Base-by-base conservation (phyloP, 345 rosid genomes). In the Abelmoschus esculentus region DNA sequence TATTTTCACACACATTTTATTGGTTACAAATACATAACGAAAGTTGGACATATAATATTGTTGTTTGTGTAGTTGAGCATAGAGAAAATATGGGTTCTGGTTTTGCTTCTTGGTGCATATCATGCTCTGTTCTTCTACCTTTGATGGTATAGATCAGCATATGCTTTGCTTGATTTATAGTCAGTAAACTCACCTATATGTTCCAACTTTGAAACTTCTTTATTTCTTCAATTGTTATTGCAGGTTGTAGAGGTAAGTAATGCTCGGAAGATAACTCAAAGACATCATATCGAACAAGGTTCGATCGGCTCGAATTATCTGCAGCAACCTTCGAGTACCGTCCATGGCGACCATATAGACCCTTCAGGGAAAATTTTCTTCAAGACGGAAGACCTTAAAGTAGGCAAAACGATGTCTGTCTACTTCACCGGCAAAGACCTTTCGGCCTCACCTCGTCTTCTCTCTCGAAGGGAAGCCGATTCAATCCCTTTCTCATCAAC, bases 401-500 rank as follows among this genome's bases (percentile, higher is more conserved):
- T 70, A 22, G 89, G 91, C n/a, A 82, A 79, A 70, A 78, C 26
- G 31, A 15, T 84, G 44, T 73, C 68, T 2, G 1, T 88, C 18
- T 85, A 77, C 73, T 81, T 89, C 67, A 42, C 84, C 71, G 53
- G 36, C 18, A 77, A 74, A 50, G 74, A 81, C 59, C 78, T 77
- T 61, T 73, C 78, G 11, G 76, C 40, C 22, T 73, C 85, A 36
- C 87, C 90, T 60, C 83, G 61, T 69, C 72, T 88, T 58, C 83
- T 92, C 17, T 66, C 92, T 5, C 82, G 85, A 75, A 72, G 85
- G 66, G 83, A 87, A 82, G 82, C 95, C 32, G 69, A 79, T 58
- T 79, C 83, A 8, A 82, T 88, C 49, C 95, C 96, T 61, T 90
- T 92, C 72, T 79, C 89, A 4, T 82, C 70, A 2, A 28, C 78